phyloP scores from a whole-genome alignment of 768 basidiomycete genomes.

The Grammothele lineata region DNA sequence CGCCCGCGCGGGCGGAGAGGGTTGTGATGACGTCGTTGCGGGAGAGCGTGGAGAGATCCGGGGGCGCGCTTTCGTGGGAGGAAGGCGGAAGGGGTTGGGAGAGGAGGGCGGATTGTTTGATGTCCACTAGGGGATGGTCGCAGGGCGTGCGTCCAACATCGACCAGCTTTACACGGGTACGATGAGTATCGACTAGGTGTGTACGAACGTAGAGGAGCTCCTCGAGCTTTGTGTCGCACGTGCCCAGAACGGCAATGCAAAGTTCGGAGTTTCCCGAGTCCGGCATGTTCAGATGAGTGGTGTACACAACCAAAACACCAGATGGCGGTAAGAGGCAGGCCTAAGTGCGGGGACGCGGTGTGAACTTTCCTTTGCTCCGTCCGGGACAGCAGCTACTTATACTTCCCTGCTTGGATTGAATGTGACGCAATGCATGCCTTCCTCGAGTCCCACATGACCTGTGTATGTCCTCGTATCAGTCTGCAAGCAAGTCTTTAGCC shows the following conservation, averaged over 20 bases:
- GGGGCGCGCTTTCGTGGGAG: not conserved
- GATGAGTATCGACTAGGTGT: constrained; percentile 3
- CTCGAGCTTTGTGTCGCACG: constrained; percentile 20
- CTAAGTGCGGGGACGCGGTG: no score
- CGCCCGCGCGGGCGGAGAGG: constrained; percentile 7
- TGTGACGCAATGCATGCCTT: no score
- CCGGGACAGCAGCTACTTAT: no score
- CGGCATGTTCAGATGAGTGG: no score
- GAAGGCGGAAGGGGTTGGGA: not conserved
- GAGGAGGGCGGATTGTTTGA: constrained; percentile 12
- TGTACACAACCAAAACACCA: no score
- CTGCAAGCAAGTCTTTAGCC: no score
- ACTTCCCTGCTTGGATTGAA: no score
- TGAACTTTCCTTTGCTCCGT: no score
- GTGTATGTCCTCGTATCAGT: no score
- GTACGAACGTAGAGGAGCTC: constrained; percentile 17
- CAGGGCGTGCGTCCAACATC: constrained; percentile 16
- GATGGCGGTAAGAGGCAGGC: no score
- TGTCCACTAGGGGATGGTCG: constrained; percentile 11
- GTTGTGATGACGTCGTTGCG: constrained; percentile 12
- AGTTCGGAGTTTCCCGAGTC: no score
- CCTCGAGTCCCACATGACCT: no score
- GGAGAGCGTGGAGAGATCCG: constrained; percentile 9
- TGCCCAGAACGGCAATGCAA: constrained; percentile 17
- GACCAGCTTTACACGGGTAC: constrained; percentile 14